phyloP scores from a whole-genome alignment of 2,329 filamentous ascomycete genomes.

The Thielaviopsis musarum region DNA sequence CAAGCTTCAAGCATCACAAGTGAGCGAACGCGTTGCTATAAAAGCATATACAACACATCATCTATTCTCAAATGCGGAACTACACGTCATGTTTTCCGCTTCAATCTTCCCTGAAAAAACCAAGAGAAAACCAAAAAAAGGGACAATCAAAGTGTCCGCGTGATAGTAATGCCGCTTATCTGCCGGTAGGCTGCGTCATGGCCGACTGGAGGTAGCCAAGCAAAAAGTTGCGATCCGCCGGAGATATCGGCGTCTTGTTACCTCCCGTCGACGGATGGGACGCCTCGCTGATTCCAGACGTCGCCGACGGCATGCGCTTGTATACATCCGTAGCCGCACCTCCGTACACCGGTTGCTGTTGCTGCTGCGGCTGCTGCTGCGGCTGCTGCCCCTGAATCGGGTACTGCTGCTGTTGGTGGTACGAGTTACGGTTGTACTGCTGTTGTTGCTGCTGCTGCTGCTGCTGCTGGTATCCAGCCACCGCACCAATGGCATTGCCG shows the following conservation, averaged over 20 bases:
- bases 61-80: not conserved
- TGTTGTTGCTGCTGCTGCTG: not conserved
- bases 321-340: slow-evolving; percentile 1
- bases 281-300: slow-evolving; percentile 23
- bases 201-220: slow-evolving; percentile 53
- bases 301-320: slow-evolving; percentile 28
- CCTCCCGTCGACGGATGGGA: slow-evolving; percentile 24
- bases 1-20: not conserved
- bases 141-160: not conserved
- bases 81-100: not conserved
- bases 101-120: not conserved
- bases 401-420: not conserved
- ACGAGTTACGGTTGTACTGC: not conserved
- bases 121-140: not conserved
- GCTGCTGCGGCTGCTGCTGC: not conserved
- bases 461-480: not conserved
- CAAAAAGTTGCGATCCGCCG: slow-evolving; percentile 59
- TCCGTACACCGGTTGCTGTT: not conserved
- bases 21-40: not conserved
- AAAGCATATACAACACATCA: not conserved
- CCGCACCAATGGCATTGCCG: not conserved
- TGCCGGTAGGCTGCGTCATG: slow-evolving; percentile 18
- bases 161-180: not conserved
- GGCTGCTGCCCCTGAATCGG: not conserved
- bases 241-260: slow-evolving; percentile 41